Conservation (phyloP, 2,329 filamentous ascomycete genomes). For the Ascochyta clinopodiicola region DNA sequence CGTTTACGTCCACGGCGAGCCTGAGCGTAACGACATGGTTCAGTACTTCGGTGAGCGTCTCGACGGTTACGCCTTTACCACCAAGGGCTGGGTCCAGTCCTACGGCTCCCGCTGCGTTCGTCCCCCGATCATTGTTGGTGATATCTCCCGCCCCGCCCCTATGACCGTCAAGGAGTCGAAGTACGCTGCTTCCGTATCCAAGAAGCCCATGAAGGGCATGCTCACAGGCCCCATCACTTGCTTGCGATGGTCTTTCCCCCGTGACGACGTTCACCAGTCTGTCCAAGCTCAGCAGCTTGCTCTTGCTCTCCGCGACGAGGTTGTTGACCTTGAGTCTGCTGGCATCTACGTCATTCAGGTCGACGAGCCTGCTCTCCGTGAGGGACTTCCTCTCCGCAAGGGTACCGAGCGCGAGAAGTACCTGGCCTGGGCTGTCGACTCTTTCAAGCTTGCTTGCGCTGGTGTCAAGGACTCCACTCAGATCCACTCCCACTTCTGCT, state of each 20-base stretch:
- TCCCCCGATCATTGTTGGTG: slow-evolving; percentile 97
- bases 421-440: slow-evolving; percentile 95
- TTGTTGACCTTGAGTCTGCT: slow-evolving; percentile 95
- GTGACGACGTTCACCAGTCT: slow-evolving; percentile 99
- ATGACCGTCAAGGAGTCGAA: slow-evolving; percentile 99
- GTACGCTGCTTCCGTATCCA: slow-evolving; percentile 93
- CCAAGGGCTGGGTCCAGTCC: slow-evolving; percentile 97
- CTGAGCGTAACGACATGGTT: slow-evolving; percentile 99
- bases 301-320: slow-evolving; percentile 97
- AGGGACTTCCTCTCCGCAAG: slow-evolving; percentile 95
- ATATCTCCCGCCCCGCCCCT: slow-evolving; percentile 93
- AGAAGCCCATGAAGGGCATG: slow-evolving; percentile 99
- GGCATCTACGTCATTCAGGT: slow-evolving; percentile 99
- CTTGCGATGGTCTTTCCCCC: slow-evolving; percentile 99
- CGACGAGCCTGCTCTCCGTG: slow-evolving; percentile 97
- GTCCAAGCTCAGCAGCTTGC: slow-evolving; percentile 98
- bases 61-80: slow-evolving; percentile 97
- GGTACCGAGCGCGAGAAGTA: slow-evolving; percentile 96
- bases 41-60: slow-evolving; percentile 99
- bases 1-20: slow-evolving; percentile 97
- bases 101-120: slow-evolving; percentile 99
- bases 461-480: slow-evolving; percentile 95
- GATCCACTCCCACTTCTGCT: slow-evolving; percentile 99
- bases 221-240: slow-evolving; percentile 98
- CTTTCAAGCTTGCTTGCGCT: slow-evolving; percentile 93